These are phyloP conservation scores for Silene conica DNA, from an alignment of 148 eudicot species.

Conservation along the genomic window DNA sequence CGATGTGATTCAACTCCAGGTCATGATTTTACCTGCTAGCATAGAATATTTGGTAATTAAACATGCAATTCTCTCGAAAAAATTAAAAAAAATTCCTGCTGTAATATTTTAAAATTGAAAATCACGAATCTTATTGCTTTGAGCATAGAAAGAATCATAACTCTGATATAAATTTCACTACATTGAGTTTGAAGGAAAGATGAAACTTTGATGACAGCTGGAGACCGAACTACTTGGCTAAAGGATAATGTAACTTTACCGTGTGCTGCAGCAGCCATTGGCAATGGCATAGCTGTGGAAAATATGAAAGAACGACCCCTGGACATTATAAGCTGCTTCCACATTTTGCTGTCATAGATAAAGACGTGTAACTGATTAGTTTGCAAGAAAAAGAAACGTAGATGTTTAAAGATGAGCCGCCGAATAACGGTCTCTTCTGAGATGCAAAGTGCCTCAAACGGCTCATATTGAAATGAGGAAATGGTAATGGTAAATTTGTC, in stretches of 20 bases:
- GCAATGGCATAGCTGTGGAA: constrained; percentile 92
- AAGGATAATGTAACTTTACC: constrained; percentile 39
- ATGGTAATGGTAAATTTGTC: background rate
- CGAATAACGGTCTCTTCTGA: background rate
- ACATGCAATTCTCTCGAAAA: background rate
- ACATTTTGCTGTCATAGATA: constrained; percentile 57
- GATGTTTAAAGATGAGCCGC: background rate
- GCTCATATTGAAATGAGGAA: background rate
- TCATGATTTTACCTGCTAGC: background rate
- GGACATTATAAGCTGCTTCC: constrained; percentile 93
- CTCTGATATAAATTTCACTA: background rate
- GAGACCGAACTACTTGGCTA: background rate
- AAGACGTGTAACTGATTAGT: constrained; percentile 1
- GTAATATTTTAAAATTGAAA: background rate
- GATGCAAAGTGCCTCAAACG: constrained; percentile 1
- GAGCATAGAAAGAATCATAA: background rate
- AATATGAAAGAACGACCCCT: constrained; percentile 96
- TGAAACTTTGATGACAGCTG: background rate
- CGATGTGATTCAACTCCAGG: background rate
- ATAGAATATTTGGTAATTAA: background rate
- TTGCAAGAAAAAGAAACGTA: background rate
- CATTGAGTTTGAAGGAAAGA: background rate
- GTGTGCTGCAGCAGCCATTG: constrained; percentile 84
- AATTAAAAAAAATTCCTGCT: background rate
- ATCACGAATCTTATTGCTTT: background rate